Evolutionary conservation across 179 eudicot species (phyloP).

Genomic region (Beta lomatogona): DNA sequence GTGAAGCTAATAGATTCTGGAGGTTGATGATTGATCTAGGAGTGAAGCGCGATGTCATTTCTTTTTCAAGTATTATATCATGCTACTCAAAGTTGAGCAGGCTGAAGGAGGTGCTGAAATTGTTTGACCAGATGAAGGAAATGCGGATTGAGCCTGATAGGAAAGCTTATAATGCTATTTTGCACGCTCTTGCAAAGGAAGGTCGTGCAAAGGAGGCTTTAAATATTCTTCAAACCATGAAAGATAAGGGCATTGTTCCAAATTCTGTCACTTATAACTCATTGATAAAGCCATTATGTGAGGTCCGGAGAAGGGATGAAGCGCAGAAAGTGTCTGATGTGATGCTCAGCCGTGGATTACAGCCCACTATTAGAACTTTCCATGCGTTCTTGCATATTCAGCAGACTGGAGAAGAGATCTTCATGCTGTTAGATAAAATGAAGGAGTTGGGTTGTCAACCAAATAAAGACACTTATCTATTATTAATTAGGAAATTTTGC

Average conservation of each 20-base stretch:
- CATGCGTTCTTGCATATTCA: slow-evolving; percentile 69
- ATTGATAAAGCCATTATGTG: slow-evolving; percentile 73
- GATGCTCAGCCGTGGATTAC: slow-evolving; percentile 57
- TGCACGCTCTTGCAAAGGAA: slow-evolving; percentile 76
- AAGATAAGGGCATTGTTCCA: slow-evolving; percentile 60
- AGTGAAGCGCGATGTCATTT: slow-evolving; percentile 56
- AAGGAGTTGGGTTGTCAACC: slow-evolving; percentile 57
- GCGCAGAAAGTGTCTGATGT: slow-evolving; percentile 53
- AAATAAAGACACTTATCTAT: slow-evolving; percentile 62
- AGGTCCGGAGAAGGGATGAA: slow-evolving; percentile 46
- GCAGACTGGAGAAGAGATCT: slow-evolving; percentile 59
- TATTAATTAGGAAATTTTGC: slow-evolving; percentile 76
- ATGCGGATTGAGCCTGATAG: slow-evolving; percentile 61
- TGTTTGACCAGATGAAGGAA: slow-evolving; percentile 62
- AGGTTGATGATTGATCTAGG: slow-evolving; percentile 61
- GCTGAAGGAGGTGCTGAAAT: slow-evolving; percentile 50
- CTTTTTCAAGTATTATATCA: slow-evolving; percentile 70
- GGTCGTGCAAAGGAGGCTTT: slow-evolving; percentile 63
- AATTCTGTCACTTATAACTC: slow-evolving; percentile 76
- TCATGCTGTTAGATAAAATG: slow-evolving; percentile 67
- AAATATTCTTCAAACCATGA: slow-evolving; percentile 62
- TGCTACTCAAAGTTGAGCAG: slow-evolving; percentile 56
- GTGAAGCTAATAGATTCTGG: slow-evolving; percentile 80
- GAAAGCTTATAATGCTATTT: slow-evolving; percentile 78
- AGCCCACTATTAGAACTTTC: slow-evolving; percentile 66